Base-by-base conservation (phyloP, 129 eudicot species). In the Artemisia annua region DNA sequence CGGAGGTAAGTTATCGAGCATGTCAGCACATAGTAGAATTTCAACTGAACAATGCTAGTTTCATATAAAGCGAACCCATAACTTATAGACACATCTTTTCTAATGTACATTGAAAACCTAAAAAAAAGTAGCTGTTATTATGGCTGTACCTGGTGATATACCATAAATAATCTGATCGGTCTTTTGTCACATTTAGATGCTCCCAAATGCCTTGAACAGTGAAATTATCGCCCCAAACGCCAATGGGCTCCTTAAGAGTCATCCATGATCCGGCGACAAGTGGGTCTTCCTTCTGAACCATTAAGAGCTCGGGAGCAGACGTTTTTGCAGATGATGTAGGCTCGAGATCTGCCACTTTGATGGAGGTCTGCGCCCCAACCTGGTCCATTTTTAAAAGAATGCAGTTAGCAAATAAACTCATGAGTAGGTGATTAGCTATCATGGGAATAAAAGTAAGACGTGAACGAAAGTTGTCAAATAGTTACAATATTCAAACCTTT, bases 121-220 rank as follows among this genome's bases (percentile, higher is more conserved):
- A 11, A 35, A 30, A 44, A 20, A 3, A 15, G 0, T 2, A 54
- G 1, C 49, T 75, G 14, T 7, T 59, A 48, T 24, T 59, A 61
- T 43, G 14, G 63, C 17, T 66, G 43, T 81, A 90, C 97, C 97
- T 88, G 82, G 91, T 94, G 69, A 76, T 82, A 82, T 90, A 90
- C 98, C 98, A 94, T 60, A 94, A 65, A 78, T 94, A 94, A 83
- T 94, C 98, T 51, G 98, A 84, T 62, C 30, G 75, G 81, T 90
- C 98, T 77, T 94, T 90, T 54, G 98, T 94, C 73, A 90, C 96
- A 75, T 90, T 84, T 82, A 94, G 70, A 75, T 94, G 98, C 86
- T 94, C 98, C 88, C 90, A 67, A 71, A 94, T 86, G 82, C 91
- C 89, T 83, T 74, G 82, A 71, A 69, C 76, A 44, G 98, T 94